These are phyloP conservation scores for slime mould (Dictyostelium discoideum) DNA, from an alignment of 78 protist genomes.

Conservation along the genomic window DNA sequence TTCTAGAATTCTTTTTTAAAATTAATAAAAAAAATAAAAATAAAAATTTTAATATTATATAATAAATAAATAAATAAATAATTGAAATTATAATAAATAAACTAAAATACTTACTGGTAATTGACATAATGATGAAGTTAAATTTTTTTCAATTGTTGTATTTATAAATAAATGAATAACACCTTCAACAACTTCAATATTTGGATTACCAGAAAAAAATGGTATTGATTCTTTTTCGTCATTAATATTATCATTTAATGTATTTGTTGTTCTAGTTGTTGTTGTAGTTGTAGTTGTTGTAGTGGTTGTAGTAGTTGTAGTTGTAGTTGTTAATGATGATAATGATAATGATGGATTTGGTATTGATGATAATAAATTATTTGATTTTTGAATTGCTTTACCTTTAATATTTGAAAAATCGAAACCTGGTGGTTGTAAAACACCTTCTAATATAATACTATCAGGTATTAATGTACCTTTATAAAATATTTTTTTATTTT, in stretches of 20 bases:
- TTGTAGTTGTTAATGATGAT: not conserved
- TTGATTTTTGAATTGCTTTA: not conserved
- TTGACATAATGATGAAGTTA: conserved; percentile 37
- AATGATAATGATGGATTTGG: not conserved
- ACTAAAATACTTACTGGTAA: conserved; percentile 54
- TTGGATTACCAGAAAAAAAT: conserved; percentile 86
- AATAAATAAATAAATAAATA: too few relatives aligned
- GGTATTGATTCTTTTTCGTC: conserved; percentile 29
- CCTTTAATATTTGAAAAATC: not conserved
- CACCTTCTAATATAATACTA: not conserved
- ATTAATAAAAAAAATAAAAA: not conserved
- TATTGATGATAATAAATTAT: not conserved
- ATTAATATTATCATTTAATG: not conserved
- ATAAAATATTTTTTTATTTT: not conserved
- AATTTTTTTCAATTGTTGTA: conserved; percentile 6
- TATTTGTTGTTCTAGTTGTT: not conserved
- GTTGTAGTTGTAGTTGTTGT: not conserved
- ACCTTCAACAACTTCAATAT: conserved; percentile 80
- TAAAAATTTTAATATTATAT: too few relatives aligned
- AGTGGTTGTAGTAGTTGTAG: not conserved
- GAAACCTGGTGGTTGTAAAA: not conserved
- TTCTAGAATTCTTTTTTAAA: conserved; percentile 5
- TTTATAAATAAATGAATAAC: conserved; percentile 74
- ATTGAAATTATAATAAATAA: too few relatives aligned
- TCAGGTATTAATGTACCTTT: conserved; percentile 8